Evolutionary conservation across 805 yeast genomes (phyloP).

Genomic region (Schizosaccharomyces cryophilus): DNA sequence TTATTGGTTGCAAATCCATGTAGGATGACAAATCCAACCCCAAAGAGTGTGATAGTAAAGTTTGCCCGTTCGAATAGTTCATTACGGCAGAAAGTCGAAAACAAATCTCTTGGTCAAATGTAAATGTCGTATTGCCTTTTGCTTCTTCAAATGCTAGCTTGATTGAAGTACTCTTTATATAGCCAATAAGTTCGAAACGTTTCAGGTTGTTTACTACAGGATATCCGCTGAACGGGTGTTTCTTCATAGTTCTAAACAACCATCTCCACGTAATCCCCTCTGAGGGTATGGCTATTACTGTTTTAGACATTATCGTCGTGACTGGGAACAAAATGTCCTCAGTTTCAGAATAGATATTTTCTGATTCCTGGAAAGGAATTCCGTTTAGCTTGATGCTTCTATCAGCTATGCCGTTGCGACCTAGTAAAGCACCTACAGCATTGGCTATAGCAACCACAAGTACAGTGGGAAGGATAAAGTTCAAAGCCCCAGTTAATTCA

Average conservation of each 20-base stretch:
- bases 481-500: constrained; percentile 84
- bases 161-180: neutral
- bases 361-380: constrained; percentile 39
- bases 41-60: no score
- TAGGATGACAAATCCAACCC: constrained; percentile 8
- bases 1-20: constrained; percentile 36
- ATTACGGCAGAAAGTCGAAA: neutral
- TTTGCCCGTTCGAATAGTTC: neutral
- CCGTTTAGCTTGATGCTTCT: constrained; percentile 81
- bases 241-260: neutral
- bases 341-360: constrained; percentile 29
- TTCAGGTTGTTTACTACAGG: neutral
- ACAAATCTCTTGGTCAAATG: neutral
- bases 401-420: constrained; percentile 74
- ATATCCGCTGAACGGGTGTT: neutral
- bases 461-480: constrained; percentile 86
- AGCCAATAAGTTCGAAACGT: neutral
- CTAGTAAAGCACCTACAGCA: constrained; percentile 49
- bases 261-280: constrained; percentile 6
- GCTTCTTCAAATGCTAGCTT: neutral
- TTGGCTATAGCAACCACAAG: constrained; percentile 78
- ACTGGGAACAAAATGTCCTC: constrained; percentile 28
- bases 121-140: neutral
- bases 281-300: constrained; percentile 4
- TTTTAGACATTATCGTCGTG: constrained; percentile 36